phyloP scores from a whole-genome alignment of 2,329 filamentous ascomycete genomes.

The Trichoderma gracile region DNA sequence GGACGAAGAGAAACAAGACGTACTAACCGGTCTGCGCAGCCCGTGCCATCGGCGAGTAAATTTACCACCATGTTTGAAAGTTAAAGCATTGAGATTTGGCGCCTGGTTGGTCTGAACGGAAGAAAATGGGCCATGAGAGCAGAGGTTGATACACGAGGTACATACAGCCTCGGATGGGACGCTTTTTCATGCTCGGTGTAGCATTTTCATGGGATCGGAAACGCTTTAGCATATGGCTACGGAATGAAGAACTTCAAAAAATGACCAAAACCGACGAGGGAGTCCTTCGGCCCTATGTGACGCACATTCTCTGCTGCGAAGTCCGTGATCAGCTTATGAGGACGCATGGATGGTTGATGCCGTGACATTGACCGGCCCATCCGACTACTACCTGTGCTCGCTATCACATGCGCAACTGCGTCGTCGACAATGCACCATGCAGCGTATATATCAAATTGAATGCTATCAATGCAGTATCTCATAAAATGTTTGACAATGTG shows the following conservation, averaged over 20 bases:
- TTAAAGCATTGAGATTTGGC: constrained; percentile 42
- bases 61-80: constrained; percentile 36
- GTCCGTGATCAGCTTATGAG: not conserved
- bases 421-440: not conserved
- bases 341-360: not conserved
- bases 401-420: not conserved
- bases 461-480: not conserved
- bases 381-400: too few species aligned
- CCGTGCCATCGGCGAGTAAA: constrained; percentile 59
- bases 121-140: constrained; percentile 40
- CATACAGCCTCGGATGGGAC: constrained; percentile 42
- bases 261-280: constrained; percentile 27
- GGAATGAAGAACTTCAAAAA: constrained; percentile 42
- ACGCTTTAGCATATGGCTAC: constrained; percentile 43
- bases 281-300: constrained; percentile 1
- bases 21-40: constrained; percentile 47
- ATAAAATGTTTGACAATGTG: too few species aligned
- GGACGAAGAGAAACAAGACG: not conserved
- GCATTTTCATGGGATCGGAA: constrained; percentile 41
- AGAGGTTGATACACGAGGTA: constrained; percentile 39
- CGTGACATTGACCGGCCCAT: not conserved
- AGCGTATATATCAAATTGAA: not conserved
- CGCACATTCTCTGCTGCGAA: constrained; percentile 2
- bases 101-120: constrained; percentile 42
- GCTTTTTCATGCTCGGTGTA: constrained; percentile 44